These are phyloP conservation scores for Globisporangium sylvaticum DNA, from an alignment of 352 stramenopile species.

Conservation along the genomic window DNA sequence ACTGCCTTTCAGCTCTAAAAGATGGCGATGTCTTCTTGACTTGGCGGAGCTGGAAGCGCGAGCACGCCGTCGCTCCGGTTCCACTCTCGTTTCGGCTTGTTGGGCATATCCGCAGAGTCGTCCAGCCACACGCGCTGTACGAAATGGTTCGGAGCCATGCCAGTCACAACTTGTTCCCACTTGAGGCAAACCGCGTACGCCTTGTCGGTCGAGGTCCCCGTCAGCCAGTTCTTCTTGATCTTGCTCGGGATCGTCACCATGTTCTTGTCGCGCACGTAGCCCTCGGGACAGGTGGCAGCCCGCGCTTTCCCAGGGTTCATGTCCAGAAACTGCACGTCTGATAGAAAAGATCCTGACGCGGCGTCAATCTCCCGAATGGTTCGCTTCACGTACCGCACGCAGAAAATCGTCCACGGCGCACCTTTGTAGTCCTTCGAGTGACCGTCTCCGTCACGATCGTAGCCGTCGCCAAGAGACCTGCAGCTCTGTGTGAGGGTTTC, in stretches of 20 bases:
- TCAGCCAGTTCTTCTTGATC: constrained; percentile 31
- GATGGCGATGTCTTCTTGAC: constrained; percentile 5
- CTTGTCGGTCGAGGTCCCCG: constrained; percentile 21
- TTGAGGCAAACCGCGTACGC: constrained; percentile 36
- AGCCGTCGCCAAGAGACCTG: constrained; percentile 17
- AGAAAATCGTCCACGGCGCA: constrained; percentile 46
- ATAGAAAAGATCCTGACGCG: constrained; percentile 17
- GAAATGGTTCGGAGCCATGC: constrained; percentile 23
- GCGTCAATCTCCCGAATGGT: constrained; percentile 29
- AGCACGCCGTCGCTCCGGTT: constrained; percentile 11
- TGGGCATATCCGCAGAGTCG: constrained; percentile 28
- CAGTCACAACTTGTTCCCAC: constrained; percentile 19
- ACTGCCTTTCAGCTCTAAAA: constrained; percentile 7
- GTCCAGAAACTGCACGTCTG: constrained; percentile 31
- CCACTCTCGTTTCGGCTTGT: constrained; percentile 24
- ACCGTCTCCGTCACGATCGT: constrained; percentile 37
- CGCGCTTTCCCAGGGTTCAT: constrained; percentile 28
- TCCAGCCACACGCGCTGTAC: constrained; percentile 39
- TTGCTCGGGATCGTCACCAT: constrained; percentile 32
- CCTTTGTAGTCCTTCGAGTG: constrained; percentile 44
- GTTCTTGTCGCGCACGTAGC: constrained; percentile 29
- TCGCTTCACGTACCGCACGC: constrained; percentile 25
- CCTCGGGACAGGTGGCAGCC: constrained; percentile 19
- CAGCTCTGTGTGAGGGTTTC: constrained; percentile 32
- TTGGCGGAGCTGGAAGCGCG: constrained; percentile 4